These are phyloP conservation scores for Novymonas esmeraldas DNA, from an alignment of 208 protist genomes.

Conservation along the genomic window DNA sequence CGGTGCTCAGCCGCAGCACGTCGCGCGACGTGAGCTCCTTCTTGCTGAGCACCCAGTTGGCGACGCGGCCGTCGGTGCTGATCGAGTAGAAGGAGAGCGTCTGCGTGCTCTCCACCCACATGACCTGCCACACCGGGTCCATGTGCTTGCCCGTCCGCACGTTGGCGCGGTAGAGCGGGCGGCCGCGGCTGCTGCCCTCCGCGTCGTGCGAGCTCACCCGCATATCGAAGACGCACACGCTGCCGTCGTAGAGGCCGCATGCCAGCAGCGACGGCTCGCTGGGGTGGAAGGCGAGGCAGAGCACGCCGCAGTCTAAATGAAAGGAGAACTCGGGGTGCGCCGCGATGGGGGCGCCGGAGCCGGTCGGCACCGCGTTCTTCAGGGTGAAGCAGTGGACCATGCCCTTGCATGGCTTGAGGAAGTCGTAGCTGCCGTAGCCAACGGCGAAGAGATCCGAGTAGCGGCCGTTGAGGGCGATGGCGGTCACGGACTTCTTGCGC, in stretches of 20 bases:
- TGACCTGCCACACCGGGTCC: conserved; percentile 97
- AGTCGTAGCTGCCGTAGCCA: conserved; percentile 98
- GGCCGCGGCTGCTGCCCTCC: conserved; percentile 52
- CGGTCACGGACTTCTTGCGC: conserved; percentile 92
- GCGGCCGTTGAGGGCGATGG: conserved; percentile 93
- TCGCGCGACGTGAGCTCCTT: conserved; percentile 96
- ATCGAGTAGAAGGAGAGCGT: conserved; percentile 95
- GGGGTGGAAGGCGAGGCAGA: conserved; percentile 97
- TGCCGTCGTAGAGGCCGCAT: conserved; percentile 97
- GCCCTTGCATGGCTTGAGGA: conserved; percentile 94
- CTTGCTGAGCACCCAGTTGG: conserved; percentile 95
- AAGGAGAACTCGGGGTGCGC: conserved; percentile 95
- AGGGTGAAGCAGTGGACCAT: conserved; percentile 96
- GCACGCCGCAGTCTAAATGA: conserved; percentile 92
- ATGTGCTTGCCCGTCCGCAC: conserved; percentile 97
- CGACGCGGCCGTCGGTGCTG: conserved; percentile 96
- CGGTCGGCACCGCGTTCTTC: conserved; percentile 95
- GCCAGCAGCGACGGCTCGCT: conserved; percentile 88
- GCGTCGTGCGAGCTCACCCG: conserved; percentile 44
- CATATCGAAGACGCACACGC: conserved; percentile 95
- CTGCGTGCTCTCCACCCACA: conserved; percentile 63
- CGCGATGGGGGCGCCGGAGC: conserved; percentile 45
- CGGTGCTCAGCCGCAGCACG: conserved; percentile 86
- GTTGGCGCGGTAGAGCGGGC: conserved; percentile 91
- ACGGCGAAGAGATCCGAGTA: conserved; percentile 98